Evolutionary conservation across 2,329 filamentous ascomycete genomes (phyloP), one percentile per base, ranked within the genome.

Genomic region (Beauveria varroae): DNA sequence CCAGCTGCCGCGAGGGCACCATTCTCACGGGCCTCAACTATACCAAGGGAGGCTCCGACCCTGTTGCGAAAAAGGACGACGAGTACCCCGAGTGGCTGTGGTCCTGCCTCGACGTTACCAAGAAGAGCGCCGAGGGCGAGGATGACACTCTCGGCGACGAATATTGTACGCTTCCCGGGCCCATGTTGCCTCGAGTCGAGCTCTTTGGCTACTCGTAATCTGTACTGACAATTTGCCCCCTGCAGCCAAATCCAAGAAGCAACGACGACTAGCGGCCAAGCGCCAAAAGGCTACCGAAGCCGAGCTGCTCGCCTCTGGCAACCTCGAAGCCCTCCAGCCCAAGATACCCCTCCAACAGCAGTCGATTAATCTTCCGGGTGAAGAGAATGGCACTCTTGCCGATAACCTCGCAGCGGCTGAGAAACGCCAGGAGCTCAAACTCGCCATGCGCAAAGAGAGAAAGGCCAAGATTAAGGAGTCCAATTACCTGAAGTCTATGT

Each of bases 401-500:
- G 76, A 80, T 54, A 80, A 82, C 54, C 63, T 85, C 40, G 70
- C 71, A 56, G 81, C 82, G 40, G 75, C 71, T 10, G 68, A 73
- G 34, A 78, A 83, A 70, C 79, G 89, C 70, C 79, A 81, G 64
- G 84, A 86, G 67, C 77, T 93, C 68, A 88, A 81, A 66, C 83
- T 80, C 75, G 86, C 86, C 40, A 86, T 92, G 88, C 83, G 90
- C 70, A 83, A 83, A 72, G 88, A 91, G 78, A 81, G 90, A 71
- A 85, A 87, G 75, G 84, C 83, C 63, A 84, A 81, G 75, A 95
- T 95, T 71, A 93, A 93, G 84, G 90, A 95, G 80, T 77, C 76
- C 71, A 95, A 95, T 77, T 95, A 92, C 81, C 83, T 95, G 75
- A 90, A 88, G 82, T 84, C 86, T 49, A 91, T 93, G 88, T 86